phyloP scores from a whole-genome alignment of 176 grass and related monocot species.

The Alloteropsis semialata region DNA sequence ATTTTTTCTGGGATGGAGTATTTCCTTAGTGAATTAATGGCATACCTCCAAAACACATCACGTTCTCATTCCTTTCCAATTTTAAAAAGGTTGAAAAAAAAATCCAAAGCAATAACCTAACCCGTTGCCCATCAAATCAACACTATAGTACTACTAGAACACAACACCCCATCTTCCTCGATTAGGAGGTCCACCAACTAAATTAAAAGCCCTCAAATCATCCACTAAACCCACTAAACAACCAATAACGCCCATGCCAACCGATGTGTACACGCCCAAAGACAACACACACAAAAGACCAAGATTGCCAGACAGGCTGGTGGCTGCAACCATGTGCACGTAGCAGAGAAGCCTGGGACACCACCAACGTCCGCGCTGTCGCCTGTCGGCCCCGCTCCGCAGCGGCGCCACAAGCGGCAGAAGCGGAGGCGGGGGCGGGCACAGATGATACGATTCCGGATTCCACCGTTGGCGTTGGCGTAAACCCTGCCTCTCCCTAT shows the following conservation, averaged over 20 bases:
- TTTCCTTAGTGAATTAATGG: not conserved
- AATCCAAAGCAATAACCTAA: not conserved
- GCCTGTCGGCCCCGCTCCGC: not conserved
- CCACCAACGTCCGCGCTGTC: not conserved
- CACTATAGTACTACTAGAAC: not conserved
- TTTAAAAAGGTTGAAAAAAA: not conserved
- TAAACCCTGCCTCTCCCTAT: slow-evolving; percentile 41
- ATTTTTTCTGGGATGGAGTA: too few species aligned
- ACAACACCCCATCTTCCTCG: not conserved
- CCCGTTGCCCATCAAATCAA: not conserved
- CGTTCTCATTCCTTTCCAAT: not conserved
- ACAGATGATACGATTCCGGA: slow-evolving; percentile 35
- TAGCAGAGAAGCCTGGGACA: not conserved
- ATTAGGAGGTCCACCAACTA: not conserved
- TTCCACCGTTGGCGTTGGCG: slow-evolving; percentile 31
- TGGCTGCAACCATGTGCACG: slow-evolving; percentile 5
- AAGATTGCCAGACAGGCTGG: not conserved
- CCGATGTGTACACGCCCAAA: not conserved
- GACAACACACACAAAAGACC: not conserved
- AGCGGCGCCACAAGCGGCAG: not conserved
- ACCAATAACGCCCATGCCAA: not conserved
- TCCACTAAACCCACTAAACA: not conserved
- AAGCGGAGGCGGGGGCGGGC: not conserved
- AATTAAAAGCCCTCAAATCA: not conserved
- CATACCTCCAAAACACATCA: not conserved